These are phyloP conservation scores for Quercus agrifolia DNA, from an alignment of 306 rosid species.

Conservation along the genomic window DNA sequence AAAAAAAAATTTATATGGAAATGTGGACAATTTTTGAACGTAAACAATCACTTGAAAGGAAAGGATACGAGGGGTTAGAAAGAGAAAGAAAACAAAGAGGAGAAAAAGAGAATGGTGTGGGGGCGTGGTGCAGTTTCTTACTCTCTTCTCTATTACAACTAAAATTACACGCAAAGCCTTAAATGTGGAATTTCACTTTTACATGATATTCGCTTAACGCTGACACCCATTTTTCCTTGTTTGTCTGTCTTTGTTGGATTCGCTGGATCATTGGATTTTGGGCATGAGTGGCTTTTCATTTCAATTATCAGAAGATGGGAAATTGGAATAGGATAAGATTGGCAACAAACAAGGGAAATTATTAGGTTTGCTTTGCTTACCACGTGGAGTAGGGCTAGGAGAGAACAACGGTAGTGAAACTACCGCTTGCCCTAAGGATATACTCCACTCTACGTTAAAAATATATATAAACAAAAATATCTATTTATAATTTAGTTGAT, in stretches of 20 bases:
- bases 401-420: not conserved
- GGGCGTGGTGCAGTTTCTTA: not conserved
- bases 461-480: no score
- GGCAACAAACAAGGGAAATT: not conserved
- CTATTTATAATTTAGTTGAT: no score
- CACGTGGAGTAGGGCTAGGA: not conserved
- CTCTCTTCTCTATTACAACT: not conserved
- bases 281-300: slow-evolving; percentile 2
- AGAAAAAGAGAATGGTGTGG: not conserved
- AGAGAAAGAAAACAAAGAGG: not conserved
- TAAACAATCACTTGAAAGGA: no score
- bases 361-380: not conserved
- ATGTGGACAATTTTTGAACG: no score
- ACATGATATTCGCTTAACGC: slow-evolving; percentile 11
- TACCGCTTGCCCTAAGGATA: not conserved
- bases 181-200: slow-evolving; percentile 22
- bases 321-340: not conserved
- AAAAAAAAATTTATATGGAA: no score
- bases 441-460: no score
- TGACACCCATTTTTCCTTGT: slow-evolving; percentile 36
- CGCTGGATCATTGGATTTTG: slow-evolving; percentile 1
- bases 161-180: slow-evolving; percentile 37
- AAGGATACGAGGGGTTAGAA: not conserved
- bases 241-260: slow-evolving; percentile 40
- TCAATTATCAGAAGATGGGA: slow-evolving; percentile 2